Conservation (phyloP, 1,139 yeast species). For the Suhomyces yuchorum region DNA sequence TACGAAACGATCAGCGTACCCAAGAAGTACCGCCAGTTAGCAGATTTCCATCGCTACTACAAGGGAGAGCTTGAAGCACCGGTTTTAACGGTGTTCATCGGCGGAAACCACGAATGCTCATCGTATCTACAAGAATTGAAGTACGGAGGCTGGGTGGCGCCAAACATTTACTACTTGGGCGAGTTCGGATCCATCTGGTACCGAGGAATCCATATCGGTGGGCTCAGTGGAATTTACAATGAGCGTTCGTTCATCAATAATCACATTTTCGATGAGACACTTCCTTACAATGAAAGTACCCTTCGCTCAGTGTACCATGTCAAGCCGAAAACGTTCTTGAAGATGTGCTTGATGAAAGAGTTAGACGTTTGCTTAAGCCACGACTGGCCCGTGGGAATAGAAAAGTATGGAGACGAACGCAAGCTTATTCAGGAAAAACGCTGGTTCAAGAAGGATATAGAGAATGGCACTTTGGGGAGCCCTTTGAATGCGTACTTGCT, state of each 20-base stretch:
- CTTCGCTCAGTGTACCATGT: constrained; percentile 74
- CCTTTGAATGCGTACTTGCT: constrained; percentile 67
- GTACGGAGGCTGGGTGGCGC: constrained; percentile 95
- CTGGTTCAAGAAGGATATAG: constrained; percentile 66
- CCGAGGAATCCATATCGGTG: constrained; percentile 74
- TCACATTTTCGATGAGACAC: constrained; percentile 30
- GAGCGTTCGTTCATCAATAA: constrained; percentile 31
- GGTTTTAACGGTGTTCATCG: constrained; percentile 75
- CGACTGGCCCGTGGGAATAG: constrained; percentile 94
- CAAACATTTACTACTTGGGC: constrained; percentile 87
- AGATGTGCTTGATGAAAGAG: constrained; percentile 44
- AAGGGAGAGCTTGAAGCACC: constrained; percentile 66
- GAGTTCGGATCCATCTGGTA: constrained; percentile 73
- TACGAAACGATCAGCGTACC: constrained; percentile 66
- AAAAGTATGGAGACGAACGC: constrained; percentile 58
- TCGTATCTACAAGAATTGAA: constrained; percentile 71
- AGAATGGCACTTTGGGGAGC: constrained; percentile 66
- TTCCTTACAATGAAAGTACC: constrained; percentile 51
- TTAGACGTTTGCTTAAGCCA: constrained; percentile 69
- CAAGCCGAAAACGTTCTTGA: constrained; percentile 62
- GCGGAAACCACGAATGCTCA: constrained; percentile 95
- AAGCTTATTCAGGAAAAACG: constrained; percentile 60
- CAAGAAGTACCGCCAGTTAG: constrained; percentile 55
- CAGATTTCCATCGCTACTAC: constrained; percentile 80
- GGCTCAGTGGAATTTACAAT: constrained; percentile 84